Evolutionary conservation across 2,329 filamentous ascomycete genomes (phyloP).

Genomic region (Pestalotiopsis sp.): DNA sequence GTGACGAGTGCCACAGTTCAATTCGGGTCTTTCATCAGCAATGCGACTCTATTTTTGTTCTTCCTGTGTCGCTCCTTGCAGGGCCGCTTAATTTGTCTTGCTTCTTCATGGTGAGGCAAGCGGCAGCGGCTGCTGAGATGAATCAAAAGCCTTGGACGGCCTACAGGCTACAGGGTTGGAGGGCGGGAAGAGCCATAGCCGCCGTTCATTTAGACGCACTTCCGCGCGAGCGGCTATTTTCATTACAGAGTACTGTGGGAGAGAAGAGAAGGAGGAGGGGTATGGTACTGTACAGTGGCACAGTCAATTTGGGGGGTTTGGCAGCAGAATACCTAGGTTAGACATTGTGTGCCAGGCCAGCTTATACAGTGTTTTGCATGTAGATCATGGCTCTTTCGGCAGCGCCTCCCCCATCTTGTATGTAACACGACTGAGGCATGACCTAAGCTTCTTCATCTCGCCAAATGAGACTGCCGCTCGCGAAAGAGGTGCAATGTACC

Average conservation of each 20-base stretch:
- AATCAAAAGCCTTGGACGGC: not conserved
- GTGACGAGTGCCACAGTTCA: not conserved
- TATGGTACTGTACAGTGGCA: not conserved
- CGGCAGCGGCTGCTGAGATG: conserved; percentile 13
- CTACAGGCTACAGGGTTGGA: conserved; percentile 7
- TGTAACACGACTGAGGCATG: conserved; percentile 7
- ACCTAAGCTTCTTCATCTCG: conserved; percentile 4
- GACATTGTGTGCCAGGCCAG: not conserved
- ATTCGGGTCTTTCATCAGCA: not conserved
- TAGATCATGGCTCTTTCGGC: not conserved
- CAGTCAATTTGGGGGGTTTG: not conserved
- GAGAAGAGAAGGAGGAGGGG: not conserved
- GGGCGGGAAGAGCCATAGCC: conserved; percentile 12
- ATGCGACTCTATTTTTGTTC: conserved; percentile 3
- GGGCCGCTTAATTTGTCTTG: conserved; percentile 2
- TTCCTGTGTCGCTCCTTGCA: not conserved
- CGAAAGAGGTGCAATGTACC: not conserved
- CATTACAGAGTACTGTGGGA: not conserved
- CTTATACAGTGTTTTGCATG: not conserved
- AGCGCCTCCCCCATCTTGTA: conserved; percentile 6
- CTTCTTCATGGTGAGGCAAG: conserved; percentile 8
- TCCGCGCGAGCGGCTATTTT: conserved; percentile 1
- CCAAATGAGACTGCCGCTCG: not conserved
- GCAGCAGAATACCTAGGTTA: not conserved
- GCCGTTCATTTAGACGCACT: not conserved